Evolutionary conservation across 371 early-diverging fungal genomes (phyloP), one percentile per base, ranked within the genome.

Genomic region (Mortierella sp.): DNA sequence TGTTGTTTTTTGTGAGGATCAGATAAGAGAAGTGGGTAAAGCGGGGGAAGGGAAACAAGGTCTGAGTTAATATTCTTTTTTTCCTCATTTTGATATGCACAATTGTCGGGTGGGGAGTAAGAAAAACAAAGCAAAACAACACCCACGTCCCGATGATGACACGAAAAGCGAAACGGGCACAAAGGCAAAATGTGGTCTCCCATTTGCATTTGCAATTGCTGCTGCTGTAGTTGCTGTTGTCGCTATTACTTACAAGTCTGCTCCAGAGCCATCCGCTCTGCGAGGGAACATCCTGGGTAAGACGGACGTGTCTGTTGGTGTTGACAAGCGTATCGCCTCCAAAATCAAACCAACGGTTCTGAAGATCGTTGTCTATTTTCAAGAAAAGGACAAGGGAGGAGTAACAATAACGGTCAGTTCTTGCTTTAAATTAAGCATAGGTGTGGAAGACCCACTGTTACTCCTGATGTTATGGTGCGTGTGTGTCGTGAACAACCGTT

Each of bases 231-330:
- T 38, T 38, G 42, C 5, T 38, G 42, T 38, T 38, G 42, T 38
- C 42, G 5, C 42, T 50, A 16, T 50, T 50, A 24, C 73, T 84
- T 92, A 94, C 94, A 90, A 91, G 79, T 63, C 93, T 90, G 76
- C 94, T 94, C 98, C 98, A 99, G 68, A 98, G 89, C 84, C 91
- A 96, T 21, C 99, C 99, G n/a, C 89, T 79, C 77, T 96, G 94
- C 26, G 96, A 96, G 57, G 93, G 95, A 42, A 84, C 76, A 84
- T 96, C 97, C 16, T 93, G 91, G 3, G 99, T 97, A 75, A 99
- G 88, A 16, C 98, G 96, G 72, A 98, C 92, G 72, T 94, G 91
- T 26, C 89, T 90, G 80, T 92, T 91, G 60, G 95, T 95, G 84
- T 96, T 93, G 76, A 96, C 92, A 63, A 95, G 87, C 10, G 93